These are phyloP conservation scores for Mucuna pruriens DNA, from an alignment of 306 rosid species.

Conservation along the genomic window DNA sequence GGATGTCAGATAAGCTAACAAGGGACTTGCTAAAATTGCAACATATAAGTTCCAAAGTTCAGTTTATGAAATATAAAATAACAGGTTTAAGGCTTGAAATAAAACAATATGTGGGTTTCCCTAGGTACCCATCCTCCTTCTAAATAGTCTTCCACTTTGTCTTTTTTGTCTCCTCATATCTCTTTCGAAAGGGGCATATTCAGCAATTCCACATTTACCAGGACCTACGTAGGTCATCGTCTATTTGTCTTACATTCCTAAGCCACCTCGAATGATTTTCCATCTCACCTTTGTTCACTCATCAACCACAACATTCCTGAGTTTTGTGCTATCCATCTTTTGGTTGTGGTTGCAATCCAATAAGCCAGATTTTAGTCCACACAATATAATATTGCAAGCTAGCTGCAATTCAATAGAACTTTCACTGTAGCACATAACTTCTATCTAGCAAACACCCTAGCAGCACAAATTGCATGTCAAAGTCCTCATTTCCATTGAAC, in stretches of 20 bases:
- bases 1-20: not conserved
- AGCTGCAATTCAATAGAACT: not conserved
- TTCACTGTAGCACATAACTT: not conserved
- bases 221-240: not conserved
- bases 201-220: not conserved
- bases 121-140: not conserved
- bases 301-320: conserved; percentile 2
- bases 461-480: conserved; percentile 5
- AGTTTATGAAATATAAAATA: conserved; percentile 16
- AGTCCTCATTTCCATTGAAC: not conserved
- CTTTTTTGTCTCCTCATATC: not conserved
- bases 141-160: not conserved
- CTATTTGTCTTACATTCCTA: not conserved
- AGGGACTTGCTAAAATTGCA: not conserved
- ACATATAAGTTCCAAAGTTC: not conserved
- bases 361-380: not conserved
- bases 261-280: not conserved
- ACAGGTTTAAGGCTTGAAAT: conserved; percentile 8
- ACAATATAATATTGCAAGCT: too few relatives aligned
- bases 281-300: not conserved
- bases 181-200: not conserved
- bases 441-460: not conserved
- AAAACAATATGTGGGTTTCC: conserved; percentile 2
- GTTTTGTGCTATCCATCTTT: not conserved
- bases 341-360: not conserved